Evolutionary conservation across 2,329 filamentous ascomycete species (phyloP), one percentile per base, ranked within the genome.

Genomic region (Ascochyta rabiei): DNA sequence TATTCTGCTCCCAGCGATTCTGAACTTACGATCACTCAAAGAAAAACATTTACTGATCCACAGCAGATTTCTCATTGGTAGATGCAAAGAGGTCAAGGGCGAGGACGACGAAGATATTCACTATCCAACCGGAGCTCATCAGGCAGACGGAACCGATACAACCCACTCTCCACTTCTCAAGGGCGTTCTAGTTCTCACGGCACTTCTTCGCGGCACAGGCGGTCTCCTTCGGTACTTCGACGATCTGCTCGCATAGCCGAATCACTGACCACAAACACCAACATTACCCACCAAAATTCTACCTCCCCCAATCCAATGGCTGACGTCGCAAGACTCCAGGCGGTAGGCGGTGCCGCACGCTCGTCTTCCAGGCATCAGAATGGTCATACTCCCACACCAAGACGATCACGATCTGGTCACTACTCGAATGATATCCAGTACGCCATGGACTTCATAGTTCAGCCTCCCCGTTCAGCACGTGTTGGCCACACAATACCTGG

Each of bases 401-500:
- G 55, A 40, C 64, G 64, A 39, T 65, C 69, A 53, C 66, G 68
- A 58, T 62, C 68, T 31, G 62, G 55, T 26, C 65, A 64, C 31
- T 57, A 61, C 40, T 61, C 64, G 10, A 67, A 68, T 35, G 69
- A 72, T 13, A 72, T 72, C 18, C 57, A 62, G 19, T 75, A 75
- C 67, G 67, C 61, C 46, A 76, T 76, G 73, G 73, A 76, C 48
- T 70, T 76, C 30, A 58, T 75, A 15, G 67, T 75, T 13, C 73
- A 76, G 49, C 73, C 73, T 6, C 73, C 73, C 2, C 57, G 67
- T 26, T 72, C 59, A 35, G 72, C 70, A 45, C 67, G 65, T 38
- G 67, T 68, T 21, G 73, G 71, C 37, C 61, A 72, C 44, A 56
- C 66, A 26, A 59, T 75, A 48, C 59, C 67, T 30, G 66, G 70